Conservation (phyloP, 2,329 filamentous ascomycete species). For the Gnomoniopsis smithogilvyi region DNA sequence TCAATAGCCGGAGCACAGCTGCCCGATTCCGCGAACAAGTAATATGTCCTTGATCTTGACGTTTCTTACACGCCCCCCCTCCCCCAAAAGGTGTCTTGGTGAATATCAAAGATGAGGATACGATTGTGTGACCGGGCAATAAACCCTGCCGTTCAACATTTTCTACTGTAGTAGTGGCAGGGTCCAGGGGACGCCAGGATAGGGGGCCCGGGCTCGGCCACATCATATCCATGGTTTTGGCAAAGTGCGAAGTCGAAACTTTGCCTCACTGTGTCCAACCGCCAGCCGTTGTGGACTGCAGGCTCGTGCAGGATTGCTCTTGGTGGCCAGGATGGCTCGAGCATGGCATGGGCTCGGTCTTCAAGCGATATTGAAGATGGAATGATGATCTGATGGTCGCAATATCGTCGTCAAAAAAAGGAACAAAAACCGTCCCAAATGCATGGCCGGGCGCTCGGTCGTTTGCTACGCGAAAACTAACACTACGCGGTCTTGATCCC, state of each 20-base stretch:
- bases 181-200: not conserved
- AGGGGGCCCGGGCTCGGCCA: not conserved
- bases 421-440: too few species aligned
- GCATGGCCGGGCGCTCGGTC: too few species aligned
- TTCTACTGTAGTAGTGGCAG: not conserved
- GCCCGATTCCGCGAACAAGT: conserved; percentile 6
- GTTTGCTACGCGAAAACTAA: too few species aligned
- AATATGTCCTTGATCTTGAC: not conserved
- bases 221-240: not conserved
- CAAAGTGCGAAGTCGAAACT: not conserved
- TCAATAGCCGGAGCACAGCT: not conserved
- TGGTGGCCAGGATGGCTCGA: not conserved
- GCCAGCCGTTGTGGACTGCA: conserved; percentile 4
- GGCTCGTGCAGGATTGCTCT: too few species aligned
- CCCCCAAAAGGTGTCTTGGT: conserved; percentile 10
- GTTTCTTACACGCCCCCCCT: not conserved
- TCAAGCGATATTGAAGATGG: too few species aligned
- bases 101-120: not conserved
- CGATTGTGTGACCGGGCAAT: not conserved
- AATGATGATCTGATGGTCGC: too few species aligned
- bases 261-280: not conserved
- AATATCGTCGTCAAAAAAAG: too few species aligned
- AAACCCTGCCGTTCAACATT: not conserved
- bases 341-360: not conserved
- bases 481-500: not conserved